Evolutionary conservation across 768 basidiomycete genomes (phyloP), one percentile per base, ranked within the genome.

Genomic region (Auriscalpium microsporum): DNA sequence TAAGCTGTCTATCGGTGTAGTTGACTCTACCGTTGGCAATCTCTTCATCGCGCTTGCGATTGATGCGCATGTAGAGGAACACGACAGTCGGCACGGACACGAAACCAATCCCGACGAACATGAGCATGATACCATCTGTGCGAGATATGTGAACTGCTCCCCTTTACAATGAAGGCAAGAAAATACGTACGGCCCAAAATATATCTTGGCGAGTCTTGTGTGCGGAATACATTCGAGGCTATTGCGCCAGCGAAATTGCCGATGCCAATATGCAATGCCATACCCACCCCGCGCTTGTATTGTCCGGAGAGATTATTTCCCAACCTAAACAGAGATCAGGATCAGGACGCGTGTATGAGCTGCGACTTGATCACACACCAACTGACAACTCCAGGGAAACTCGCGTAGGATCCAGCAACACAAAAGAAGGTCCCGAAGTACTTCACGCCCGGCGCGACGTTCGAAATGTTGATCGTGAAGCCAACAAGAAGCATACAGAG

Each of bases 351-450:
- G 13, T 19, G 8, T 38, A 23, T 7, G 40, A 21, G 2, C 10
- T 17, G 36, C 34, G 33, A 4, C 48, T 8, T 50, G 42, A 16
- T 34, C 10, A 61, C 71, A 11, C 47, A 84, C 85, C 86, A 88
- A 19, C 81, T 73, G 11, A 84, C 70, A 1, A 83, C 64, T 10
- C 80, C 83, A 11, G 87, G 83, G 58, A 83, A 75, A 0, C 74
- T 71, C 1, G 80, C 74, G 58, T 83, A 87, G 42, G 75, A 74
- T n/a, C 87, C 87, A 0, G 74, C 72, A 8, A 87, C 83, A 23
- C 77, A 75, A 54, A 87, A 78, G 73, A 83, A 89, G 0, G 80
- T 86, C 1, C 84, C 86, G 58, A 86, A 83, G 65, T 87, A 88
- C 67, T 87, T 87, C 28, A 72, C 80, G 0, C 82, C 80, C 46